Base-by-base conservation (phyloP, 2,329 filamentous ascomycete species). In the Scedosporium boydii region DNA sequence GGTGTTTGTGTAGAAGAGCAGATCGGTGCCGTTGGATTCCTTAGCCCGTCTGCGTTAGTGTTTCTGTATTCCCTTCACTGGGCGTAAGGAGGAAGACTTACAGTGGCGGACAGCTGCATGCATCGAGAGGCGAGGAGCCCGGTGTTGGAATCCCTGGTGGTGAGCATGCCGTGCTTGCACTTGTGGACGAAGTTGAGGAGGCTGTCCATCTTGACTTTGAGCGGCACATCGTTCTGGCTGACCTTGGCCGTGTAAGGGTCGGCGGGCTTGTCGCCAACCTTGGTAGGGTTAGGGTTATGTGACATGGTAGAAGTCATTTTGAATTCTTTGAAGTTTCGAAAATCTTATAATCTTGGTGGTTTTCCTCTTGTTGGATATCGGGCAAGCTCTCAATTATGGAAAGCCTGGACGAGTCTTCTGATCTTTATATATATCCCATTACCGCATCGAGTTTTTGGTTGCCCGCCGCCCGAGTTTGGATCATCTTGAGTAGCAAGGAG, bases 1-100 rank as follows among this genome's bases (percentile, higher is more conserved):
- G 65, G 90, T 92, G 80, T 96, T 96, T 71, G 91, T 92, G 79
- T 95, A 88, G 82, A 96, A 96, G 74, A 96, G 83, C 63, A 95
- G 83, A 72, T 96, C 91, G 63, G 92, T 81, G 69, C 89, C 89
- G 66, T 87, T 87, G 65, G 82, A 80, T 76, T 96, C 91, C 89
- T 93, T 65, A 2, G 57, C 55, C 14, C 18, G 51, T 61, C 14
- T 16, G 34, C 44, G n/a, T 59, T 48, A 60, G 58, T 46, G 41
- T n/a, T 21, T 21, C 38, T 41, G 10, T 41, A 38, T 9, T 29
- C 3, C 27, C 27, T 29, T 29, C 27, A 44, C 3, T 34, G 6
- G 18, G 34, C 4, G 29, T 18, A 9, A 23, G 2, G 14, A 9
- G 27, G 6, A 14, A 10, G 18, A 65, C 77, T 38, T 78, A 92